Evolutionary conservation across 1,284 basidiomycete genomes (phyloP), one percentile per base, ranked within the genome.

Genomic region (Trichosporon coremiiforme): DNA sequence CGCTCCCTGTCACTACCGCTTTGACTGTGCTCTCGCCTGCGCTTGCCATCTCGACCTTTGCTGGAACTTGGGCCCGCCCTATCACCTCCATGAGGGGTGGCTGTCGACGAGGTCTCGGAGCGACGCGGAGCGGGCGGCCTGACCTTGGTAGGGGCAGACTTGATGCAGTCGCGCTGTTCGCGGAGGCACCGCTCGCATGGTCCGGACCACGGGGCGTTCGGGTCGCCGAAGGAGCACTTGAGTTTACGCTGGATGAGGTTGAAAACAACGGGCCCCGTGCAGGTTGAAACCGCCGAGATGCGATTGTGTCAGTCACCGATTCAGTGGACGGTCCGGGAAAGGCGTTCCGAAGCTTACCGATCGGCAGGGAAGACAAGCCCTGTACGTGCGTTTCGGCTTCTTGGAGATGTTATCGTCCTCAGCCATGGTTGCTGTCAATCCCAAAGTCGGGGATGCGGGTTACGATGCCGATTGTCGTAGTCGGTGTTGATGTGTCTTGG

Each of bases 151-250:
- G 71, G 66, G 35, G 66, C 62, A 13, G 66, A 60, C 13, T 68
- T 68, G 15, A 66, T n/a, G 57, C 71, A 72, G 4, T 72, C 71
- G 20, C 71, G 66, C 38, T 65, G 55, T 20, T 72, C 71, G 22
- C 71, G 68, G 47, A 69, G 17, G 25, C 71, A 72, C 8, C 71
- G 68, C 41, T 70, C 66, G 25, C 71, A 72, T 7, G 71, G 68
- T 0, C 71, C 71, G n/a, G 69, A 68, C 71, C 71, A 72, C 2
- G 71, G 71, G 17, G 25, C 53, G 47, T 72, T 72, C 2, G 71
- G 71, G 38, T 72, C 71, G 10, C 71, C 71, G 38, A 72, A 72
- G 29, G 57, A 64, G 66, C 71, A 72, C 29, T 72, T 72, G 25
- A 72, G 71, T 47, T 72, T 72, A 45, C 71, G 66, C 71, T 72